Evolutionary conservation across 129 eudicot genomes (phyloP), one percentile per base, ranked within the genome.

Genomic region (Deinandra increscens): DNA sequence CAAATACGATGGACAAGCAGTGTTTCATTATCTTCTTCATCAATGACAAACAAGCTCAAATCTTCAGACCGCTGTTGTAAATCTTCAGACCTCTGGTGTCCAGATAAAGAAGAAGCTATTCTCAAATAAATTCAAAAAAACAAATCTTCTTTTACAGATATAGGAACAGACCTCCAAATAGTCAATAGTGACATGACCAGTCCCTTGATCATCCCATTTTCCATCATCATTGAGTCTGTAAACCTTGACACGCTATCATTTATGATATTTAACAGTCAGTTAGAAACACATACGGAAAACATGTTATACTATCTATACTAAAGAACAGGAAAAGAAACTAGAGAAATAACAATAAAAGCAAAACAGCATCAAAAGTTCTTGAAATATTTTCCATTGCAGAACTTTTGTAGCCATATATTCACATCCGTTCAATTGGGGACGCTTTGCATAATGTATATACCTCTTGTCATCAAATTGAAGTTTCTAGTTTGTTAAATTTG

Each of bases 131-230:
- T n/a, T 31, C 18, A 14, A 13, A 22, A 44, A 43, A n/a, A 38
- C 26, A 45, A 46, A 26, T 11, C 7, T 66, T 14, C 9, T 9
- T 14, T 44, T 26, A 46, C 13, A 20, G 2, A 54, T 11, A 18
- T 45, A 66, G 15, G 0, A 49, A 4, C 61, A 38, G 33, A 91
- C 98, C 94, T 91, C 96, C 66, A 88, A 17, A 73, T 84, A 88
- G 78, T 88, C 95, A 74, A 91, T 84, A 67, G 87, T 81, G 66
- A 91, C 87, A 77, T 91, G 98, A 36, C 98, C 98, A 67, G 96
- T 88, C 78, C 98, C 98, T 80, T 84, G 96, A 80, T 91, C 98
- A 80, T 91, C 98, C 98, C 98, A 91, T 76, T 88, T 88, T 45
- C 96, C 94, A 81, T 91, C 96, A 26, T 81, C 87, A 81, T 71